Base-by-base conservation (phyloP, 164 flowering plant genomes). In the Cinnamomum chago region DNA sequence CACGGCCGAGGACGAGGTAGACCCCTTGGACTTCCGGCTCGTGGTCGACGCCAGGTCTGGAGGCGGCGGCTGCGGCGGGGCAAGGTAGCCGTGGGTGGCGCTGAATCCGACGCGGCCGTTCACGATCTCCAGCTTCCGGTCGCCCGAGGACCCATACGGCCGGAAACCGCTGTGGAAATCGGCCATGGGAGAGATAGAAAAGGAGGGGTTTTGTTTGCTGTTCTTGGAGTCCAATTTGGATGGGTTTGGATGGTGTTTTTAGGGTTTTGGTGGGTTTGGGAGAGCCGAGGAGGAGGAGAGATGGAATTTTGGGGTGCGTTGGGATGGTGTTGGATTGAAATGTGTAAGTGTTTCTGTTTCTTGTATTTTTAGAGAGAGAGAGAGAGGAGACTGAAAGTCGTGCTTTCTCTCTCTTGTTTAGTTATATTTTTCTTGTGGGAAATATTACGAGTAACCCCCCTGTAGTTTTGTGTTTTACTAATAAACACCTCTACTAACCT, bases 91-190 rank as follows among this genome's bases (percentile, higher is more conserved):
- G 66, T 80, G 87, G 60, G 70, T 73, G 9, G 66, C 66, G 71
- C 76, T 84, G 76, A 68, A 81, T 13, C 47, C 47, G 47, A 67
- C 62, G 76, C 81, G 89, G 27, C 91, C 89, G 70, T 85, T 80
- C 51, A 85, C 86, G 35, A 88, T 76, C 82, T 85, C 92, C 55
- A 82, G 50, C 84, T 85, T 78, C 79, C 87, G 78, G 27, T 80
- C 86, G 4, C 71, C 71, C 27, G 55, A 3, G 24, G 74, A 17
- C 0, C 75, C 81, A 70, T 75, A 74, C 5, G 69, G 0, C 50
- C 81, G 75, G 69, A 68, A 77, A 62, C 47, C n/a, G 47, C n/a
- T 25, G 79, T 55, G 71, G 70, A 52, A 73, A 13, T 76, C 84
- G 67, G 76, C 85, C 88, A 83, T 83, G 65, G 62, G 30, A 33